A percentile compares a stretch with the other conserved stretches of the same genome.
Conservation (phyloP, 129 eudicot species). For the Kitagawia praeruptora region DNA sequence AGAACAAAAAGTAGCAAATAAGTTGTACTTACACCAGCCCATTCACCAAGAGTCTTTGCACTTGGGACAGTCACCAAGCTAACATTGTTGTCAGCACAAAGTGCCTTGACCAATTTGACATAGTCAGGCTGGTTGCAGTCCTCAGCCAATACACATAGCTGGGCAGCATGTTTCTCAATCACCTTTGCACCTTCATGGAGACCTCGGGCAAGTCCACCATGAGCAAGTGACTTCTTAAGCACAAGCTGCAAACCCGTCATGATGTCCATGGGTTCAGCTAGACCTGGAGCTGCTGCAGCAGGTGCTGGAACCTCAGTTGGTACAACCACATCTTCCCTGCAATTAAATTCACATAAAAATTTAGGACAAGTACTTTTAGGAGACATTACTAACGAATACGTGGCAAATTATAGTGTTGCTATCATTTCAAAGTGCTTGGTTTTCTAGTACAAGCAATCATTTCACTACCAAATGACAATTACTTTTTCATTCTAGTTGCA, state of each 20-base stretch:
- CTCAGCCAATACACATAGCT: slow-evolving; percentile 91
- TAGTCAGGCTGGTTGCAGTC: slow-evolving; percentile 96
- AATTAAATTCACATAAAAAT: not conserved
- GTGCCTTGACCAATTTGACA: slow-evolving; percentile 74
- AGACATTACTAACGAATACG: not conserved
- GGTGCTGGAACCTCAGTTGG: slow-evolving; percentile 45
- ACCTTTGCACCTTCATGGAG: slow-evolving; percentile 93
- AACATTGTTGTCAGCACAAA: slow-evolving; percentile 92
- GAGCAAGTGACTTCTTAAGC: slow-evolving; percentile 75
- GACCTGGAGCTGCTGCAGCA: slow-evolving; percentile 32
- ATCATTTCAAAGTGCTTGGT: not conserved
- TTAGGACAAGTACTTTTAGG: not conserved
- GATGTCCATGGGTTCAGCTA: slow-evolving; percentile 94
- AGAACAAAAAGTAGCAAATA: not conserved
- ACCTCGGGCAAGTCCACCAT: slow-evolving; percentile 87
- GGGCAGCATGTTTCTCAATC: slow-evolving; percentile 89
- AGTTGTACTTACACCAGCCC: slow-evolving; percentile 85
- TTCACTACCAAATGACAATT: not conserved
- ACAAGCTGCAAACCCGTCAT: slow-evolving; percentile 94
- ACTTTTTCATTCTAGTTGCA: not conserved
- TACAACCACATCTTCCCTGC: slow-evolving; percentile 79
- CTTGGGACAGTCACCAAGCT: slow-evolving; percentile 77
- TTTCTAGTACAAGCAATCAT: not conserved
- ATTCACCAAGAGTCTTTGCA: slow-evolving; percentile 97
- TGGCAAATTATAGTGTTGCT: not conserved